Conservation (phyloP, 768 basidiomycete species). For the Lactifluus piperatus region DNA sequence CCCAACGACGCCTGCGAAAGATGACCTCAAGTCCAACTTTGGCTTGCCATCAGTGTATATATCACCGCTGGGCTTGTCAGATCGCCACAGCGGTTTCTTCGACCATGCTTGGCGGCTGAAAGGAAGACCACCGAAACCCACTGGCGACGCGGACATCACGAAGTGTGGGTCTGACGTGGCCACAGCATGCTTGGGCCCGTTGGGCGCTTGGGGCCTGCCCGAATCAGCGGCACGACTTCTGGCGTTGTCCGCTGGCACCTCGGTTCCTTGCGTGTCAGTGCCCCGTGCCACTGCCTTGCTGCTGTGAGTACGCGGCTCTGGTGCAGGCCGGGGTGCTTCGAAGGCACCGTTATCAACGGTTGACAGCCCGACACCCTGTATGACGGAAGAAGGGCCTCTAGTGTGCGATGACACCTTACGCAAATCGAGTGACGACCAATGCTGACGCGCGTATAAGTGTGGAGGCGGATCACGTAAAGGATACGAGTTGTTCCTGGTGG, state of each 20-base stretch:
- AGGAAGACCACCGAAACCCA: constrained; percentile 2
- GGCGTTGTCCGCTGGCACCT: neutral
- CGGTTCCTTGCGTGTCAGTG: neutral
- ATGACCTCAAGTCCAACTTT: neutral
- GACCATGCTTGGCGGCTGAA: constrained; percentile 2
- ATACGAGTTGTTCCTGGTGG: neutral
- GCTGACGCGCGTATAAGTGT: neutral
- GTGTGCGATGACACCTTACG: neutral
- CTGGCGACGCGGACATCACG: neutral
- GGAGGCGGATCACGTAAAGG: neutral
- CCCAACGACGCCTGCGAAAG: neutral
- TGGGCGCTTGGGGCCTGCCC: neutral
- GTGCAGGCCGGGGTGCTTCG: constrained; percentile 14
- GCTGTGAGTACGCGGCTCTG: neutral
- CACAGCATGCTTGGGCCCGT: neutral
- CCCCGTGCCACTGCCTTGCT: neutral
- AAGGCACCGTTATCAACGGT: constrained; percentile 10
- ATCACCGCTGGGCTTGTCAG: neutral
- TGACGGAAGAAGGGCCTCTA: neutral
- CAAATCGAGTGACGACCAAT: constrained; percentile 1
- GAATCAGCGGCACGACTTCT: neutral
- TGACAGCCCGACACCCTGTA: neutral
- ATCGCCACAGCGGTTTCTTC: neutral
- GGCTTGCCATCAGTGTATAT: constrained; percentile 3
- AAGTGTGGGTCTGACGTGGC: neutral